Base-by-base conservation (phyloP, 768 basidiomycete species). In the Boletus edulis region DNA sequence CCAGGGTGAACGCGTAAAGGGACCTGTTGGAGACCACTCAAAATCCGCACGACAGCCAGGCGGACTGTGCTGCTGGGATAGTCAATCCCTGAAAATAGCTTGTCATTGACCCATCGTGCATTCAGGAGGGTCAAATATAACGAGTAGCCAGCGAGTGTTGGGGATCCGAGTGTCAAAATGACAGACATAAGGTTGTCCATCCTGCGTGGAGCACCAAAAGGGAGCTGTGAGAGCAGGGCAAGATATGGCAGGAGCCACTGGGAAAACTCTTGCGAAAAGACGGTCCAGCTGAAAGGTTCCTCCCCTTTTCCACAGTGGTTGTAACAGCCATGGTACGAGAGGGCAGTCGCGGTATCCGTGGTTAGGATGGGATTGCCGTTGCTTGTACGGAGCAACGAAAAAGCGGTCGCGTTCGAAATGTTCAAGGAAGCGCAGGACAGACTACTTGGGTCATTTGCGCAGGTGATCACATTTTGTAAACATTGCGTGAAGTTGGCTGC, bases 161-260 rank as follows among this genome's bases (percentile, higher is more conserved):
- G 79, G 0, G 76, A 78, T 1, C 79, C 79, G 24, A 81, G 60
- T 1, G 76, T 73, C 35, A 81, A 65, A 9, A 81, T 14, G 18
- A 73, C 72, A 9, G 77, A 74, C 56, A 72, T 67, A 37, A 79
- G 62, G 49, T 80, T 78, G 18, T 77, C 76, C n/a, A 69, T 57
- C 27, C 62, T 72, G 48, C 72, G 71, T 12, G 58, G 66, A 31
- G 74, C 69, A 9, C 78, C 78, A 24, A 78, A 81, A 0, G 79
- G 80, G n/a, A 81, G 72, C 45, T 79, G 78, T 0, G 78, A 78
- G 18, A 81, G 64, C 9, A 81, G 56, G 1, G 79, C 77, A 13
- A 81, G 71, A 70, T 76, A 79, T 8, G 80, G 80, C 7, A 81
- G 52, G 3, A 81, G 66, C 80, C 79, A 81, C 0, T 76, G 59